phyloP scores from a whole-genome alignment of 768 basidiomycete species.

The Boletus speciosus region DNA sequence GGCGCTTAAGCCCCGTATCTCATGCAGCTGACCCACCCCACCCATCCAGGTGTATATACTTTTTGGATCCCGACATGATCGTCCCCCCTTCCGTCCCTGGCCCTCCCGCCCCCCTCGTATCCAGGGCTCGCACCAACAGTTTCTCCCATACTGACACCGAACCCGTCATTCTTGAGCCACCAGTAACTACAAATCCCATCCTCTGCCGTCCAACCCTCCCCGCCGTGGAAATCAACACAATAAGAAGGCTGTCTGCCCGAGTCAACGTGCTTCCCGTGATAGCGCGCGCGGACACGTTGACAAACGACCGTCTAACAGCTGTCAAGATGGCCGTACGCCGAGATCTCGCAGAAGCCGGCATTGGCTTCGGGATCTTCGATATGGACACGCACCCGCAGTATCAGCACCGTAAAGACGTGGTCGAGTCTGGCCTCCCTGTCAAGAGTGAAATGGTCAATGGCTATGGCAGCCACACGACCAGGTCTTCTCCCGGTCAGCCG shows the following conservation, averaged over 20 bases:
- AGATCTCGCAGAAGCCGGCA: conserved; percentile 80
- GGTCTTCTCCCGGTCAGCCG: conserved; percentile 45
- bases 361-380: conserved; percentile 89
- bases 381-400: conserved; percentile 55
- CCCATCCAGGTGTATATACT: conserved; percentile 71
- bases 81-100: conserved; percentile 66
- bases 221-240: conserved; percentile 66
- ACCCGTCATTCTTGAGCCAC: conserved; percentile 77
- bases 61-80: conserved; percentile 81
- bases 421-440: conserved; percentile 38
- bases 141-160: conserved; percentile 71
- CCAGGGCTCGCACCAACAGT: conserved; percentile 66
- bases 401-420: conserved; percentile 42
- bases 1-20: conserved; percentile 29
- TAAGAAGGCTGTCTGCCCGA: conserved; percentile 73
- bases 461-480: conserved; percentile 49
- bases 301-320: conserved; percentile 74
- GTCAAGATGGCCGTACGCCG: conserved; percentile 77
- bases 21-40: conserved; percentile 18
- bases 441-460: conserved; percentile 54
- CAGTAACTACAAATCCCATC: conserved; percentile 68
- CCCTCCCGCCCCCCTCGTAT: conserved; percentile 63
- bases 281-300: conserved; percentile 75
- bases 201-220: conserved; percentile 68
- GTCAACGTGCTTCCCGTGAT: conserved; percentile 89